Conservation (phyloP, 2,329 filamentous ascomycete species). For the Hymenotorrendiella dingleyae region DNA sequence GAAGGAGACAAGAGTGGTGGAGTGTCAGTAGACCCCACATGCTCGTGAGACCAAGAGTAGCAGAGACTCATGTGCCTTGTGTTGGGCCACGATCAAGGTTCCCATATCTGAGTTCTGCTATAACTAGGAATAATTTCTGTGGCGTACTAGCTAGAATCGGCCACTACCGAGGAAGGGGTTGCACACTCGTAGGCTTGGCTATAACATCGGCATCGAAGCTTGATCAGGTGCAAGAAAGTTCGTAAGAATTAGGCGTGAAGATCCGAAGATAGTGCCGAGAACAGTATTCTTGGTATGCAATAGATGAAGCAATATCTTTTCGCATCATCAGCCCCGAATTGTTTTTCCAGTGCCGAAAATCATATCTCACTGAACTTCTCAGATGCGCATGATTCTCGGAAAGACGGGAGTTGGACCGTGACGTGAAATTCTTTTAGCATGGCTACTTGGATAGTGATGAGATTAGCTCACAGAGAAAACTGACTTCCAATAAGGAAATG, state of each 20-base stretch:
- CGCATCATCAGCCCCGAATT: background rate
- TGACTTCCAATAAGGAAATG: no score
- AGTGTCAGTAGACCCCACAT: slow-evolving; percentile 6
- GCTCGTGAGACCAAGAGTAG: slow-evolving; percentile 7
- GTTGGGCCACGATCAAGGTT: background rate
- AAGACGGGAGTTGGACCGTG: slow-evolving; percentile 6
- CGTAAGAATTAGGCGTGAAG: slow-evolving; percentile 3
- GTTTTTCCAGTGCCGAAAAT: slow-evolving; percentile 11
- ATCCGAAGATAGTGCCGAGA: slow-evolving; percentile 5
- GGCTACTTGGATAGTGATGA: no score
- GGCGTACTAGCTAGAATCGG: background rate
- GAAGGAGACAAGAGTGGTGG: no score
- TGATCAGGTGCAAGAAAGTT: slow-evolving; percentile 3
- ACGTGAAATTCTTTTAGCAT: no score
- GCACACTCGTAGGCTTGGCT: background rate
- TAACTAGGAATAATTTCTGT: background rate
- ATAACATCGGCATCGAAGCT: background rate
- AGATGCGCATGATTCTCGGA: background rate
- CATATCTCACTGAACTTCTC: background rate
- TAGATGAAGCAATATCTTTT: slow-evolving; percentile 9
- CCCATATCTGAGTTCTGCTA: background rate
- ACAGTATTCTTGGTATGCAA: background rate
- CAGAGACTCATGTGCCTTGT: background rate
- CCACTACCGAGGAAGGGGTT: slow-evolving; percentile 2
- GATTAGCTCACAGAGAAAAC: no score